Evolutionary conservation across 2,329 filamentous ascomycete species (phyloP).

Genomic region (Colletotrichum somersetense): DNA sequence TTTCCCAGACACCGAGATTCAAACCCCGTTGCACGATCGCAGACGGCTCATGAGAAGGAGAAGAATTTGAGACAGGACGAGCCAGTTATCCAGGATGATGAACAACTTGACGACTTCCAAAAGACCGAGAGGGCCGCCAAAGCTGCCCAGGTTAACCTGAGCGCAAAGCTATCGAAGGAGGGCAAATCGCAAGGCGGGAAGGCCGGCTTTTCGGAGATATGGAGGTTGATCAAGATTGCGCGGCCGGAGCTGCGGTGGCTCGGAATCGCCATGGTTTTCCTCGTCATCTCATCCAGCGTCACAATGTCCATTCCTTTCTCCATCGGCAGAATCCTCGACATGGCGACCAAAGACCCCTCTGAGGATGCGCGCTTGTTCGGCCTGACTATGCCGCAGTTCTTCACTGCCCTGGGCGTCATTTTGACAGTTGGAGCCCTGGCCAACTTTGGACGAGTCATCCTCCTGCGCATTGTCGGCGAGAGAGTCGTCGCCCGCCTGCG

Average conservation of each 20-base stretch:
- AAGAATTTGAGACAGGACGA: constrained; percentile 50
- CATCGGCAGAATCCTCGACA: constrained; percentile 94
- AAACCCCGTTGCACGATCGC: constrained; percentile 5
- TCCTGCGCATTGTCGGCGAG: constrained; percentile 94
- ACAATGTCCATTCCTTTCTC: constrained; percentile 98
- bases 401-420: constrained; percentile 80
- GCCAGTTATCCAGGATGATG: constrained; percentile 46
- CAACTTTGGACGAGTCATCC: constrained; percentile 94
- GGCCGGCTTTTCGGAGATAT: constrained; percentile 81
- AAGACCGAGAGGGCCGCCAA: constrained; percentile 87
- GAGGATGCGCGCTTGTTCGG: constrained; percentile 83
- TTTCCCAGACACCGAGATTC: constrained; percentile 44
- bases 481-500: constrained; percentile 91
- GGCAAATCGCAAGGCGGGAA: constrained; percentile 67
- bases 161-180: constrained; percentile 88
- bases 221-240: constrained; percentile 90
- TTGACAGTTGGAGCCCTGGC: constrained; percentile 87
- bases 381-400: constrained; percentile 88
- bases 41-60: constrained; percentile 7
- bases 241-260: constrained; percentile 85
- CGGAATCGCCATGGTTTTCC: constrained; percentile 81
- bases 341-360: constrained; percentile 80
- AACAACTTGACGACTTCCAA: constrained; percentile 62
- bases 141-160: constrained; percentile 90
- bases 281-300: constrained; percentile 90